These are phyloP conservation scores for Alternaria conjuncta DNA, from an alignment of 2,329 filamentous ascomycete species.

Conservation along the genomic window DNA sequence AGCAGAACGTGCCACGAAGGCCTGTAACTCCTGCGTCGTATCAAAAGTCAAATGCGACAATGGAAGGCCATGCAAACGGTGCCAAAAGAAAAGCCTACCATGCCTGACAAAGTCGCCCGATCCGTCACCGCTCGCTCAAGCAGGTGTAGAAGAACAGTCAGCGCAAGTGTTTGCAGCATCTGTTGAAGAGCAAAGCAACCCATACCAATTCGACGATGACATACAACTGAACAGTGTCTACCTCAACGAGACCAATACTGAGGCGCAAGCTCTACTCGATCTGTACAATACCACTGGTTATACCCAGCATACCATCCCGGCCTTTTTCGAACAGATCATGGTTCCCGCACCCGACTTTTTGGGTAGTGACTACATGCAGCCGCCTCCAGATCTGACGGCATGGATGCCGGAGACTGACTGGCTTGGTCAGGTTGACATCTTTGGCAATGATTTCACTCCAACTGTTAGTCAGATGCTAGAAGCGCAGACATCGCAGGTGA, in stretches of 20 bases:
- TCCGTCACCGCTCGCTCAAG: neutral
- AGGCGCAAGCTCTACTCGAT: conserved; percentile 16
- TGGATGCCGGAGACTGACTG: conserved; percentile 30
- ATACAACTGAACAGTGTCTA: neutral
- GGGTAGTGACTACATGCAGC: conserved; percentile 15
- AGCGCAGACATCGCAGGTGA: neutral
- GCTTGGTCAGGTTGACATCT: conserved; percentile 21
- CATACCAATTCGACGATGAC: neutral
- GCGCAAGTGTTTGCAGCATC: neutral
- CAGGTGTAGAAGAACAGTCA: neutral
- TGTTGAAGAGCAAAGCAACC: neutral
- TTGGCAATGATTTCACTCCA: conserved; percentile 24
- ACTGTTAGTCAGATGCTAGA: conserved; percentile 20
- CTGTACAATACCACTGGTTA: conserved; percentile 9
- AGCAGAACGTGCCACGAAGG: conserved; percentile 31
- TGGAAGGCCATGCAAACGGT: conserved; percentile 34
- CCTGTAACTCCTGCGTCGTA: conserved; percentile 40
- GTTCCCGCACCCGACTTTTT: conserved; percentile 25
- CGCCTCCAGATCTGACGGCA: conserved; percentile 21
- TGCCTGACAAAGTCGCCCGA: conserved; percentile 10
- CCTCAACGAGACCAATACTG: neutral
- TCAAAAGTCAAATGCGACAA: conserved; percentile 44
- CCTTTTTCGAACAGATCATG: conserved; percentile 31
- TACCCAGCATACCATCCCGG: conserved; percentile 9
- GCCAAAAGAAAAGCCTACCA: conserved; percentile 16